Conservation (phyloP, 192 early-diverging fungal genomes). For the Linnemannia hyalina region DNA sequence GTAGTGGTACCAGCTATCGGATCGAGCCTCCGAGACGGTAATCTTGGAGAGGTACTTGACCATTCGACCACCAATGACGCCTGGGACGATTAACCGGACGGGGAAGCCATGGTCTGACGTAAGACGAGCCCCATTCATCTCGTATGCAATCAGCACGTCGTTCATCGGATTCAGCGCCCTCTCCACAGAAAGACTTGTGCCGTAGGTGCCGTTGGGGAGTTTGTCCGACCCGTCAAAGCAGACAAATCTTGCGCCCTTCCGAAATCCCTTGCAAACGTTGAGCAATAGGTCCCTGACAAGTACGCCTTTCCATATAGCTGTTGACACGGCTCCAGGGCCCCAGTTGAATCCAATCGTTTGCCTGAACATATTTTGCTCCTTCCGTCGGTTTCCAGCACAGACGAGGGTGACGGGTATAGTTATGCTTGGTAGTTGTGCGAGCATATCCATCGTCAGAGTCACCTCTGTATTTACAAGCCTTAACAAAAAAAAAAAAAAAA, state of each 20-base stretch:
- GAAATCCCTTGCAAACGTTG: conserved; percentile 43
- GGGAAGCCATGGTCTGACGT: conserved; percentile 91
- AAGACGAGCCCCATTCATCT: conserved; percentile 82
- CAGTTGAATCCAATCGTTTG: conserved; percentile 75
- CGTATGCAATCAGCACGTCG: conserved; percentile 84
- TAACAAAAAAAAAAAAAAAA: not conserved
- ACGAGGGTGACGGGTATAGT: conserved; percentile 70
- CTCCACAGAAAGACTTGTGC: conserved; percentile 77
- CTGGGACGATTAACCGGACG: conserved; percentile 89
- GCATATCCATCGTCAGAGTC: conserved; percentile 67
- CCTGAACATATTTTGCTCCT: conserved; percentile 77
- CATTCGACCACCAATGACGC: conserved; percentile 88
- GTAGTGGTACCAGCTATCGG: conserved; percentile 80
- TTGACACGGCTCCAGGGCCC: conserved; percentile 70
- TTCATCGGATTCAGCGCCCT: conserved; percentile 74
- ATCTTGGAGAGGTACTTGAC: conserved; percentile 87
- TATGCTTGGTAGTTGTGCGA: conserved; percentile 56
- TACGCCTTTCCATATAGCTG: conserved; percentile 73
- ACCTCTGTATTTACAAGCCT: conserved; percentile 62
- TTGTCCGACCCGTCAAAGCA: conserved; percentile 72
- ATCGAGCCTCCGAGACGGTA: conserved; percentile 68
- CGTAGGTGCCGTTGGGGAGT: conserved; percentile 78
- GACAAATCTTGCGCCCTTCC: conserved; percentile 55
- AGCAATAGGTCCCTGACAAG: conserved; percentile 64
- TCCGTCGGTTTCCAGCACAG: conserved; percentile 77